Evolutionary conservation across 108 stramenopile genomes (phyloP).

Genomic region (Fragilariopsis cylindrus): DNA sequence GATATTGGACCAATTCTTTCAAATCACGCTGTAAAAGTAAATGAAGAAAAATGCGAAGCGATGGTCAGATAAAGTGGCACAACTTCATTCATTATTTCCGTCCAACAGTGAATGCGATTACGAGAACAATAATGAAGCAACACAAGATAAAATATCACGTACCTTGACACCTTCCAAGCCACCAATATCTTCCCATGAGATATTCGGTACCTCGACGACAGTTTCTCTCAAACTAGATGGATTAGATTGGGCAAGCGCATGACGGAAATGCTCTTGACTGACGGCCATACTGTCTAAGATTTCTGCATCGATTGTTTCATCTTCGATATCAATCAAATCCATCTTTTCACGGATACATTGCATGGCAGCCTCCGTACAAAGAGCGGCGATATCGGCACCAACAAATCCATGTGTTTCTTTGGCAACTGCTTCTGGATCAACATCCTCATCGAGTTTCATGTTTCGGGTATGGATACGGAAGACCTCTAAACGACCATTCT

Average conservation of each 20-base stretch:
- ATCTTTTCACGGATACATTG: constrained; percentile 99
- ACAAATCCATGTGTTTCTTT: constrained; percentile 99
- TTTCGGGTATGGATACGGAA: constrained; percentile 99
- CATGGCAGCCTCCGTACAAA: constrained; percentile 99
- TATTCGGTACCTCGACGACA: constrained; percentile 99
- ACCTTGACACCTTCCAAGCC: constrained; percentile 97
- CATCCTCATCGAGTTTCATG: constrained; percentile 99
- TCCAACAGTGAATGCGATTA: neutral
- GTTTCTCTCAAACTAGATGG: constrained; percentile 98
- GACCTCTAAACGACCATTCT: constrained; percentile 98
- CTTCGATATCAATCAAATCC: constrained; percentile 99
- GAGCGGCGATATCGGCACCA: constrained; percentile 99
- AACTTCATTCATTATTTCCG: neutral
- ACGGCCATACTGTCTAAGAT: constrained; percentile 99
- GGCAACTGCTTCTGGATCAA: constrained; percentile 97
- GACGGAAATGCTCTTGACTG: constrained; percentile 98
- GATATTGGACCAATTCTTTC: constrained; percentile 99
- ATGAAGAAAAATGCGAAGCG: neutral
- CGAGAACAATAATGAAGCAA: neutral
- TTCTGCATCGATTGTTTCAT: constrained; percentile 99
- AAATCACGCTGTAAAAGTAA: constrained; percentile 87
- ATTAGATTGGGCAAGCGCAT: constrained; percentile 95
- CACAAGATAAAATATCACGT: constrained; percentile 22
- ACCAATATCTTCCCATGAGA: constrained; percentile 99
- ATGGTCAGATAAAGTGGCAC: constrained; percentile 2